These are phyloP conservation scores for Pleurotus giganteus DNA, from an alignment of 768 basidiomycete species.

Conservation along the genomic window DNA sequence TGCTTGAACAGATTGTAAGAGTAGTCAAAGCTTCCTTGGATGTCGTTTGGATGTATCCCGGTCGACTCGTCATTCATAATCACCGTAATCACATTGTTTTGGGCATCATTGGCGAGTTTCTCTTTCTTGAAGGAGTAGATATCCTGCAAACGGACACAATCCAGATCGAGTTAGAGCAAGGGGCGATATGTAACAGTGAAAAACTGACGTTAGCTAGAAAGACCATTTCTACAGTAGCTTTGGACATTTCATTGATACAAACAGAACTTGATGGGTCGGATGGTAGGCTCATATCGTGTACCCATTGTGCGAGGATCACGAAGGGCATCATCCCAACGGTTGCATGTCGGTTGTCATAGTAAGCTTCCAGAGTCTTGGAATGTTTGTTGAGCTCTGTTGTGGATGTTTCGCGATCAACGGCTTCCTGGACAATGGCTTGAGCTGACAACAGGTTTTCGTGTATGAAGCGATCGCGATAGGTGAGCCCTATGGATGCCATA, in stretches of 20 bases:
- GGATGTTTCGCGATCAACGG: not conserved
- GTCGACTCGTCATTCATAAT: not conserved
- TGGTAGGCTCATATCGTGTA: not conserved
- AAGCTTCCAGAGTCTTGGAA: not conserved
- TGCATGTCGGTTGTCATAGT: slow-evolving; percentile 1
- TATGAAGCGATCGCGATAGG: too few relatives aligned
- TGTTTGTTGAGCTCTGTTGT: not conserved
- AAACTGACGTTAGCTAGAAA: slow-evolving; percentile 1
- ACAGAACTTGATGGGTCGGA: too few relatives aligned
- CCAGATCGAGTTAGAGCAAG: too few relatives aligned
- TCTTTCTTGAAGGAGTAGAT: slow-evolving; percentile 7
- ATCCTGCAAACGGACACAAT: not conserved
- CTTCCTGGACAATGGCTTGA: slow-evolving; percentile 4
- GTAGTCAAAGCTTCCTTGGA: slow-evolving; percentile 4
- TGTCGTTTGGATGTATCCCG: not conserved
- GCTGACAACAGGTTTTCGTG: not conserved
- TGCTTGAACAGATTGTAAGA: not conserved
- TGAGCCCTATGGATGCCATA: too few relatives aligned
- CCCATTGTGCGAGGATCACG: slow-evolving; percentile 6
- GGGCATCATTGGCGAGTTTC: not conserved
- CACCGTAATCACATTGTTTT: slow-evolving; percentile 3
- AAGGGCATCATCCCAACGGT: slow-evolving; percentile 2
- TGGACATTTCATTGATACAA: not conserved
- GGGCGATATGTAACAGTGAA: not conserved
- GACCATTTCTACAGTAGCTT: slow-evolving; percentile 3